Conservation (phyloP, 2,329 filamentous ascomycete genomes). For the Fusarium sarcochroum region DNA sequence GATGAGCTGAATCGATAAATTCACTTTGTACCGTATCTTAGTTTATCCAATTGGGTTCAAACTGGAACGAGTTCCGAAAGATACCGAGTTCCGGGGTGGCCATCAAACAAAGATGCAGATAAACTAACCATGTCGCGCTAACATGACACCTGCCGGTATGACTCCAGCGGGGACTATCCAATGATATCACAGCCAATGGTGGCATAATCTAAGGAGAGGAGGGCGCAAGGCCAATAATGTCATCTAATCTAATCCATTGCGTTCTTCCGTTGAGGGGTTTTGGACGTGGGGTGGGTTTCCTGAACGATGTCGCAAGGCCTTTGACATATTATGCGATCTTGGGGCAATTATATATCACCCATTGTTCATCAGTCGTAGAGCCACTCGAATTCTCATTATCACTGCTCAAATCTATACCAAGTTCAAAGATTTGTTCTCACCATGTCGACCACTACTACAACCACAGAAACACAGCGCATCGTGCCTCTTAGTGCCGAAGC, state of each 20-base stretch:
- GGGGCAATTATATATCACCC: constrained; percentile 2
- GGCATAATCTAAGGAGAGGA: not conserved
- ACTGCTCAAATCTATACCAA: too few relatives aligned
- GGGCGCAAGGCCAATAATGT: constrained; percentile 1
- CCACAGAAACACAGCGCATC: constrained; percentile 10
- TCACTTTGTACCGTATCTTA: rapidly evolving
- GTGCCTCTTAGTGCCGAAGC: constrained; percentile 13
- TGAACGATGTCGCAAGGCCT: constrained; percentile 10
- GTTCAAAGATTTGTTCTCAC: not conserved
- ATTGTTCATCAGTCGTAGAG: not conserved
- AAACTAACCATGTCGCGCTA: not conserved
- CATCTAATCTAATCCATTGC: not conserved
- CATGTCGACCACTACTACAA: constrained; percentile 17
- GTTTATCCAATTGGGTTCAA: rapidly evolving
- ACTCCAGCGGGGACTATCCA: not conserved
- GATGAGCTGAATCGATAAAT: not conserved
- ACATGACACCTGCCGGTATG: not conserved
- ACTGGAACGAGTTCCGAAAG: constrained; percentile 1
- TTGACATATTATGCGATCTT: constrained; percentile 21
- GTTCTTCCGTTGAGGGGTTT: not conserved
- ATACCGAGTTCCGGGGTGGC: not conserved
- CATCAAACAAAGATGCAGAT: not conserved
- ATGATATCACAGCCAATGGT: not conserved
- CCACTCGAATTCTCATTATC: not conserved
- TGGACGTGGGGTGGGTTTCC: not conserved